These are phyloP conservation scores for Colletotrichum sp. DNA, from an alignment of 2,329 filamentous ascomycete genomes.

Conservation along the genomic window DNA sequence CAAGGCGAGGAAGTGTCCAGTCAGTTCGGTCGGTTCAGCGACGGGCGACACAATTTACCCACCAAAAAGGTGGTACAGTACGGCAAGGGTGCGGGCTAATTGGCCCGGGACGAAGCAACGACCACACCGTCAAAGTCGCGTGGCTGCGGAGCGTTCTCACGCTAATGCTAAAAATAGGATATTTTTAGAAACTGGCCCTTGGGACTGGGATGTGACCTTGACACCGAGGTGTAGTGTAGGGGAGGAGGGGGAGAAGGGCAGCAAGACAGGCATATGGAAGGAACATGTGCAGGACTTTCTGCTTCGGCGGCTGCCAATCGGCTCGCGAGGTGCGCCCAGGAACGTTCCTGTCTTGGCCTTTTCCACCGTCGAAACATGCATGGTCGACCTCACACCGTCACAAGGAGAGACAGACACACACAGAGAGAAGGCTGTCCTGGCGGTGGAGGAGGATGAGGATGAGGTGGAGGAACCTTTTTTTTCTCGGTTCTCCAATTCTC, in stretches of 20 bases:
- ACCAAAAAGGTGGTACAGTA: neutral
- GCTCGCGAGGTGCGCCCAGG: slow-evolving; percentile 1
- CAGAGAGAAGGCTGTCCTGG: neutral
- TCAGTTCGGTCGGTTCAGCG: neutral
- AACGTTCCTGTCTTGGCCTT: neutral
- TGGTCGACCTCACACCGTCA: slow-evolving; percentile 10
- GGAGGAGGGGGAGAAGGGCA: neutral
- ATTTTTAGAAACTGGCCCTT: slow-evolving; percentile 16
- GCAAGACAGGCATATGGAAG: neutral
- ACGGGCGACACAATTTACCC: slow-evolving; percentile 5
- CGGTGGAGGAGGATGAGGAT: neutral
- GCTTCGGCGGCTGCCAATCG: slow-evolving; percentile 4
- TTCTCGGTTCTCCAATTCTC: neutral
- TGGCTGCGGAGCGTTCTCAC: slow-evolving; percentile 8
- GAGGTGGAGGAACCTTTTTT: neutral
- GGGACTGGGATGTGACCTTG: neutral
- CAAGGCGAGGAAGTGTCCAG: neutral
- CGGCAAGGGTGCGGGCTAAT: neutral
- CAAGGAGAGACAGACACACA: neutral
- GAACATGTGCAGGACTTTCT: neutral
- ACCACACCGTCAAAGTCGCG: neutral
- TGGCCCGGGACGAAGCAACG: neutral
- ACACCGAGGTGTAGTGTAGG: neutral
- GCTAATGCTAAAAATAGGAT: slow-evolving; percentile 20
- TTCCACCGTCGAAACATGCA: slow-evolving; percentile 7